These are phyloP conservation scores for Sutorius australiensis DNA, from an alignment of 768 basidiomycete genomes.

Conservation along the genomic window DNA sequence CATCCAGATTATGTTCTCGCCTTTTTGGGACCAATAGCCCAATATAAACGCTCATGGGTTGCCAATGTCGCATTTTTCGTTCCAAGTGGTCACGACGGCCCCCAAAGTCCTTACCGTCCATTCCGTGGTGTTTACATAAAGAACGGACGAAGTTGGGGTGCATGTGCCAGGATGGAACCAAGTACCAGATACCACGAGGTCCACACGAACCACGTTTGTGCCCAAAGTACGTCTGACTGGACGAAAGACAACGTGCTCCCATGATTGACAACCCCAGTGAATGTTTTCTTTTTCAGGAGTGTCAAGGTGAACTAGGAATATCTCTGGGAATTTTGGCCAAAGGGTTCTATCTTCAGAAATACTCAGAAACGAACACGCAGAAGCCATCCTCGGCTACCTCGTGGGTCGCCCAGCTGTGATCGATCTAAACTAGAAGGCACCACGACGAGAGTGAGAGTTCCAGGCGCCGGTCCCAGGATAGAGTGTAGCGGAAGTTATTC, in stretches of 20 bases:
- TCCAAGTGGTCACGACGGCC: no score
- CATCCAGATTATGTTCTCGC: no score
- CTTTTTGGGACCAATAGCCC: no score
- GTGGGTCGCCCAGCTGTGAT: neutral
- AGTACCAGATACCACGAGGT: neutral
- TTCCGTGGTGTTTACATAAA: neutral
- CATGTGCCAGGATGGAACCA: neutral
- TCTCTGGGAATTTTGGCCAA: neutral
- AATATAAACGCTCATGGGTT: no score
- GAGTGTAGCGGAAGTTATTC: neutral
- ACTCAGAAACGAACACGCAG: neutral
- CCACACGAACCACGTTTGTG: conserved; percentile 8
- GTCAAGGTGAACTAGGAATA: neutral
- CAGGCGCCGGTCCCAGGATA: neutral
- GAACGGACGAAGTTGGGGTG: neutral
- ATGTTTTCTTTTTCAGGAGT: neutral
- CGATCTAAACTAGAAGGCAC: neutral
- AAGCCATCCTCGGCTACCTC: neutral
- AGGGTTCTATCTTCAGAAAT: neutral
- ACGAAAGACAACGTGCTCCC: neutral
- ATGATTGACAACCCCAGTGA: neutral
- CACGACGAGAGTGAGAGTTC: neutral
- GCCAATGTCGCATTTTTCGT: no score
- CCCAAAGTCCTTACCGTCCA: neutral
- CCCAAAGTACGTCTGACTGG: neutral